phyloP scores from a whole-genome alignment of 345 rosid genomes.

The Populus alba region DNA sequence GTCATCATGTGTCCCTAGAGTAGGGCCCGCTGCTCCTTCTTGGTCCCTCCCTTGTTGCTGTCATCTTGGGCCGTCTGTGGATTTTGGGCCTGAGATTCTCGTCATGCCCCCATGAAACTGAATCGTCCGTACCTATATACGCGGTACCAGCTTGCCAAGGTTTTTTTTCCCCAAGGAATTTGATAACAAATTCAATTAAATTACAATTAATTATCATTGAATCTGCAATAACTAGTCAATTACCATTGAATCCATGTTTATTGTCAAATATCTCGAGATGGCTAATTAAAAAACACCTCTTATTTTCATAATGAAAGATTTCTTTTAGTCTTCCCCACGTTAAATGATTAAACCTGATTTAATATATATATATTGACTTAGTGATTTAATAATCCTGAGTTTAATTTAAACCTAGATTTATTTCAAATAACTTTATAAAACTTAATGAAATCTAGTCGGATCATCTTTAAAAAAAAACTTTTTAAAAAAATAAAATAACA shows the following conservation, averaged over 20 bases:
- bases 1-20: not conserved
- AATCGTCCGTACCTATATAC: not conserved
- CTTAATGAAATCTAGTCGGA: not conserved
- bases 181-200: too few relatives aligned
- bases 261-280: not conserved
- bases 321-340: not conserved
- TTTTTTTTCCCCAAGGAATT: too few relatives aligned
- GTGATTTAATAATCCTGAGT: too few relatives aligned
- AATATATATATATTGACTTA: too few relatives aligned
- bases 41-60: not conserved
- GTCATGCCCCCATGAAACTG: not conserved
- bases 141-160: not conserved
- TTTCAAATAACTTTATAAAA: too few relatives aligned
- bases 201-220: not conserved
- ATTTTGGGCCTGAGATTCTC: constrained; percentile 7
- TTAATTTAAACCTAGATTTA: too few relatives aligned
- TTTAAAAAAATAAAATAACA: too few relatives aligned
- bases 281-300: not conserved
- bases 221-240: too few relatives aligned
- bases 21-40: constrained; percentile 5
- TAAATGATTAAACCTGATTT: too few relatives aligned
- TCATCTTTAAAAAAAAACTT: too few relatives aligned
- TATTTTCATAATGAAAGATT: not conserved
- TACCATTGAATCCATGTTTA: not conserved
- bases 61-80: not conserved